Evolutionary conservation across 2,329 filamentous ascomycete genomes (phyloP), one percentile per base, ranked within the genome.

Genomic region (Trichophyton benhamiae): DNA sequence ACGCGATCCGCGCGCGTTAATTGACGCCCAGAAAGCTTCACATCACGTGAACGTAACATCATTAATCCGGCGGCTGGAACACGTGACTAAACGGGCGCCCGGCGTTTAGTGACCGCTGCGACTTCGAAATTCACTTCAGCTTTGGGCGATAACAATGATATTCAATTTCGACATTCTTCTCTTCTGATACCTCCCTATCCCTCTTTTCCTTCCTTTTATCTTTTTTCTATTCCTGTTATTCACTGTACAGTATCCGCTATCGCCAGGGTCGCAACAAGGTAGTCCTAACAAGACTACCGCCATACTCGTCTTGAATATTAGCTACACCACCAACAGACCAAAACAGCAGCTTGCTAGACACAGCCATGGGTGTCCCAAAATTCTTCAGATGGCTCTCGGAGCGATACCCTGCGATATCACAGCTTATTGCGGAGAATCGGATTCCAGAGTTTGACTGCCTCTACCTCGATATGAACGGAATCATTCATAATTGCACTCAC

Each of bases 361-460:
- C 73, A 72, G 74, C 65, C 71, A 82, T 84, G 84, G 84, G 86
- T 83, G 86, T 89, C 67, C 80, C 80, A 72, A 96, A 96, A 74
- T 96, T 96, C 80, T 96, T 96, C 80, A 84, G 94, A 83, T 99
- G 95, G 94, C 88, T 99, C 82, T 96, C 91, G 63, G 95, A 99
- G 83, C 87, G 95, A 69, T 99, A 99, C 83, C 94, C 94, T 61
- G 86, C 94, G 65, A 99, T 99, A 75, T 99, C 94, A 59, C 92
- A 97, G 80, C 82, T 99, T 70, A 99, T 99, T 72, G 91, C 92
- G 60, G 94, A 99, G 79, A 99, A 96, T 76, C 88, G 94, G 69
- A 99, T 99, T 75, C 94, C 94, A 66, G 95, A 99, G 76, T 99
- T 99, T 77, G 94, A 99, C 76, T 94, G 89, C 76, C 85, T 99